Evolutionary conservation across 176 grass and related monocot genomes (phyloP).

Genomic region (Ensete glaucum): DNA sequence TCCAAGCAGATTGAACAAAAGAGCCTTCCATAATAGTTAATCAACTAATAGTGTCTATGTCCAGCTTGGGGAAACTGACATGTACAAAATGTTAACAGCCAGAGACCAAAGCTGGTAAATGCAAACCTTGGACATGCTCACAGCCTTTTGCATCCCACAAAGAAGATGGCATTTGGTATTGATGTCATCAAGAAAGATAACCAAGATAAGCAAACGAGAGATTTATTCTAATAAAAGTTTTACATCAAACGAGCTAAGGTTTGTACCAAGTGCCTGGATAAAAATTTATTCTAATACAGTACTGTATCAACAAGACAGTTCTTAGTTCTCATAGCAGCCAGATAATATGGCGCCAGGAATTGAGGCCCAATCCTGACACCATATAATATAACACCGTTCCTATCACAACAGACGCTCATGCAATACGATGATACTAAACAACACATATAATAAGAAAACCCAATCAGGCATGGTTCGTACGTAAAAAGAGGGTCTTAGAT

Average conservation of each 20-base stretch:
- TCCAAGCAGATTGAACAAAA: no score
- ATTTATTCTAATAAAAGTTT: neutral
- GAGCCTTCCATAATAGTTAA: no score
- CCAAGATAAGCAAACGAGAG: neutral
- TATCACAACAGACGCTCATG: neutral
- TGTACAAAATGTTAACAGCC: no score
- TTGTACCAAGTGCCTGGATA: neutral
- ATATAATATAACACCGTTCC: neutral
- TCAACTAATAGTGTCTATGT: no score
- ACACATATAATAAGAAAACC: neutral
- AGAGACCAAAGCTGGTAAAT: no score
- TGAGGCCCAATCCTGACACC: neutral
- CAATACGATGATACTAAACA: neutral
- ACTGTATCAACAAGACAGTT: neutral
- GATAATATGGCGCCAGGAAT: neutral
- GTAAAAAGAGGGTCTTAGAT: neutral
- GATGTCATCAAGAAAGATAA: neutral
- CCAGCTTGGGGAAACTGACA: no score
- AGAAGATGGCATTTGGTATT: no score
- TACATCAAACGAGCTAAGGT: neutral
- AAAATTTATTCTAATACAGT: conserved; percentile 4
- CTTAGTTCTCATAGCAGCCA: neutral
- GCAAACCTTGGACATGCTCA: no score
- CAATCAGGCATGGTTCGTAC: neutral
- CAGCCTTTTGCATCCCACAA: no score